A percentile compares a stretch with the other conserved stretches of the same genome.
Evolutionary conservation across 2,329 filamentous ascomycete genomes (phyloP).

Genomic region (Canariomyces notabilis): DNA sequence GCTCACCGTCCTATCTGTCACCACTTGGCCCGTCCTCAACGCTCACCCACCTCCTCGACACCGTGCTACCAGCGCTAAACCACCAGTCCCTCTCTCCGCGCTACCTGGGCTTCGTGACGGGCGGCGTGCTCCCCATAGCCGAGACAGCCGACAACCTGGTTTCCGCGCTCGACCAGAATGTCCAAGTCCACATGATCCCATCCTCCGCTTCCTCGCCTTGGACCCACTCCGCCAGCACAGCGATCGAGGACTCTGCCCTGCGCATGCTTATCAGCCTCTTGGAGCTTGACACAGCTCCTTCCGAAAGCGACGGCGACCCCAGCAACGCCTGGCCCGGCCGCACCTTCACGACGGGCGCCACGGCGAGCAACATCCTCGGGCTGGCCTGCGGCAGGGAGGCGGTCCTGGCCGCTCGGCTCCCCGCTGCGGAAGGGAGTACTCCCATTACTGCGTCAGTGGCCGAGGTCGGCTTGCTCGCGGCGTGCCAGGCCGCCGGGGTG

Average conservation of each 20-base stretch:
- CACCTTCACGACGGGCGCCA: slow-evolving; percentile 57
- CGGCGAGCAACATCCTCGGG: slow-evolving; percentile 77
- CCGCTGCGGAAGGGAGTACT: slow-evolving; percentile 7
- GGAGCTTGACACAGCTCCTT: slow-evolving; percentile 39
- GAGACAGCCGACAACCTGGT: slow-evolving; percentile 82
- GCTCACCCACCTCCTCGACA: slow-evolving; percentile 39
- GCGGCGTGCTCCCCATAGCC: slow-evolving; percentile 72
- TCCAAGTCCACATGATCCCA: slow-evolving; percentile 75
- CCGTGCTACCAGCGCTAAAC: slow-evolving; percentile 58
- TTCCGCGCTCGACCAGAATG: slow-evolving; percentile 74
- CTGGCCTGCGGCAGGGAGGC: slow-evolving; percentile 61
- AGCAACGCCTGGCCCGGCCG: slow-evolving; percentile 43
- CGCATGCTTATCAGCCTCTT: slow-evolving; percentile 65
- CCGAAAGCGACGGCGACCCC: not conserved
- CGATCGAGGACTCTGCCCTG: slow-evolving; percentile 69
- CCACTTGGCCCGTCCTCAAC: slow-evolving; percentile 26
- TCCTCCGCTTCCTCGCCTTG: slow-evolving; percentile 23
- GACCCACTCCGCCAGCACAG: slow-evolving; percentile 66
- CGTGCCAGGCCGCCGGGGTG: slow-evolving; percentile 60
- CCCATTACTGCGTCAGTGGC: slow-evolving; percentile 47
- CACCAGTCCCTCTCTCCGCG: slow-evolving; percentile 57
- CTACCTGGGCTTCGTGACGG: slow-evolving; percentile 89
- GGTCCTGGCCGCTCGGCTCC: slow-evolving; percentile 42
- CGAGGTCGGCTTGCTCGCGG: slow-evolving; percentile 63
- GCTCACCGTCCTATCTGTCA: slow-evolving; percentile 22